Evolutionary conservation across 495 filamentous ascomycete species (phyloP).

Genomic region (Venustampulla echinocandica): DNA sequence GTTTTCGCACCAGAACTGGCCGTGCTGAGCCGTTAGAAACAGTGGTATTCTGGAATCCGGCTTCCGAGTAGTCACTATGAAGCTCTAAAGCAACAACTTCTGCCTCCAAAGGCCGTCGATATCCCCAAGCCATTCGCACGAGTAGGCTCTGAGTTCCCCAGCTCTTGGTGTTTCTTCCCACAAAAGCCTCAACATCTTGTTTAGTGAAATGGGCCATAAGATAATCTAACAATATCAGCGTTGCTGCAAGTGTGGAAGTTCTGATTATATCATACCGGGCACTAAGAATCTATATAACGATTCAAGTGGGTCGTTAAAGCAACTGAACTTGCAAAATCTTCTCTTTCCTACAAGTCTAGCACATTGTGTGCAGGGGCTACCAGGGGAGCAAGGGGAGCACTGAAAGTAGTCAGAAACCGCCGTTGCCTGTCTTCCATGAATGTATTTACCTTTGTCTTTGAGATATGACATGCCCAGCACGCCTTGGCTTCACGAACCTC

Average conservation of each 20-base stretch:
- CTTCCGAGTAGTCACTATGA: conserved; percentile 1
- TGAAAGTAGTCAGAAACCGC: background rate
- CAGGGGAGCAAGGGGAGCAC: conserved; percentile 22
- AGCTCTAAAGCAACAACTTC: conserved; percentile 17
- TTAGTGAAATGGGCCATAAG: conserved; percentile 19
- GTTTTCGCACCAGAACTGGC: conserved; percentile 10
- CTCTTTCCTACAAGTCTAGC: conserved; percentile 20
- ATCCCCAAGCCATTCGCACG: conserved; percentile 19
- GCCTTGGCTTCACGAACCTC: conserved; percentile 22
- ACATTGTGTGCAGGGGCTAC: conserved; percentile 22
- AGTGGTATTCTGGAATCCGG: conserved; percentile 12
- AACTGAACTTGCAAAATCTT: conserved; percentile 20
- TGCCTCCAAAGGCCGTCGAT: conserved; percentile 5
- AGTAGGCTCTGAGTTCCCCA: conserved; percentile 15
- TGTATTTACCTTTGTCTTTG: conserved; percentile 20
- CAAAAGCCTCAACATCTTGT: conserved; percentile 16
- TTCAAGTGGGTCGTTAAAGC: conserved; percentile 24
- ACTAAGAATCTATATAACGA: conserved; percentile 15
- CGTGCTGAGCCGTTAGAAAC: conserved; percentile 1
- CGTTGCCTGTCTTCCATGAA: background rate
- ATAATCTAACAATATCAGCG: conserved; percentile 15
- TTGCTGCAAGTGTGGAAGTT: background rate
- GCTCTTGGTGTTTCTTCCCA: conserved; percentile 10
- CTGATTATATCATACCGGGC: conserved; percentile 18
- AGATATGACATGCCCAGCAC: conserved; percentile 25